Evolutionary conservation across 2,329 filamentous ascomycete species (phyloP), one percentile per base, ranked within the genome.

Genomic region (Neonectria hederae): DNA sequence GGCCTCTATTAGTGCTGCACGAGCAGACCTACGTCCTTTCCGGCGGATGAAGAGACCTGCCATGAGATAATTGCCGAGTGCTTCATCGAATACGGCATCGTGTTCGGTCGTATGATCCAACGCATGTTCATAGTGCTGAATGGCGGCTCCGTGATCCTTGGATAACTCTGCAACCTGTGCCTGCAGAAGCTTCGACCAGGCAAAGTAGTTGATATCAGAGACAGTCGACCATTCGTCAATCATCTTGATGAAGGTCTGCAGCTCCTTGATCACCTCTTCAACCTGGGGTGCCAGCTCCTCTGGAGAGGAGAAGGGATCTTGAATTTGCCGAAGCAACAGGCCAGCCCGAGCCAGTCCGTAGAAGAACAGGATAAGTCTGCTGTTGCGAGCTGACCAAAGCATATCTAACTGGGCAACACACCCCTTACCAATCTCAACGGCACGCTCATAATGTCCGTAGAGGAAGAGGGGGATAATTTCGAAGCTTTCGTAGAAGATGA

Each of bases 71-170:
- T 91, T 90, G 17, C 88, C 87, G 2, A 93, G 82, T 0, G 90
- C 92, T 75, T 94, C 90, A 65, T 94, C 92, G 54, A 93, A 86
- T 2, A 85, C 73, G 66, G 92, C 90, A 46, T 84, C 83, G 69
- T 92, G 84, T 59, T 91, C 83, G 21, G 91, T 84, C 13, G 90
- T 87, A 72, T 94, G 91, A 70, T 94, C 91, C 62, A 94, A 79
- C 7, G 89, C 88, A 65, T 87, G 83, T 74, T 95, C 92, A 72
- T 93, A 94, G 48, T 85, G 80, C 24, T 81, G 81, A 35, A 94
- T 82, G 8, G 90, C 88, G 2, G 77, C 74, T 3, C 86, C 88
- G 64, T 88, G 83, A 35, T 90, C 79, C 8, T 79, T 79, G 5
- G 82, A 80, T 59, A 92, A 80, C 69, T 94, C 92, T 3, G 86